Base-by-base conservation (phyloP, 495 filamentous ascomycete genomes). In the Penicillium taxi region DNA sequence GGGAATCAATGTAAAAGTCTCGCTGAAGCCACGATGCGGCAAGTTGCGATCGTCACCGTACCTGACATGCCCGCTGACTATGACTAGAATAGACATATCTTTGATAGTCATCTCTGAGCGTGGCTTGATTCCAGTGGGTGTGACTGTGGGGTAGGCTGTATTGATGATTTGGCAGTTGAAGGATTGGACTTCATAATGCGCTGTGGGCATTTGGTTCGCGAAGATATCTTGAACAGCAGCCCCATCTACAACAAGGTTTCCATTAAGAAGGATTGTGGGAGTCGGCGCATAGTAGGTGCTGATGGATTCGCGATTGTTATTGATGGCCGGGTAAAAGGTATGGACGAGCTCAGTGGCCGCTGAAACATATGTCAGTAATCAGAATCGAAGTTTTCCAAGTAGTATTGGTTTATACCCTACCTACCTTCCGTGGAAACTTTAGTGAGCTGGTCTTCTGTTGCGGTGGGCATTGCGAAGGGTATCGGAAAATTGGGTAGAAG, bases 81-180 rank as follows among this genome's bases (percentile, higher is more conserved):
- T 64, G 9, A 88, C 64, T 26, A 77, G 49, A 32, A 90, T 70
- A 32, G 79, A 86, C 58, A 89, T 78, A 36, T 84, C 74, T 44
- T 69, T 73, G 37, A 61, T 53, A 2, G 52, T 55, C 36, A 51
- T 54, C 30, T 62, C 48, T 6, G 50, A 53, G 14, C 50, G 48
- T 0, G 49, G 55, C 33, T 70, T 67, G 12, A 55, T 32, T 1
- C 61, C 66, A 16, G 59, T 50, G 0, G 62, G 53, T 1, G 57
- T 64, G 6, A 45, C 38, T 9, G 63, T 60, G 5, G 65, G 63
- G 60, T 76, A 83, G 41, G 73, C 69, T 13, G 69, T 69, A 58
- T 88, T 86, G 47, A 91, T 62, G 26, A 86, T 72, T 33, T 88
- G 83, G 50, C 74, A 79, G 56, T 91, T 82, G 39, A 74, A 79